Conservation (phyloP, 768 basidiomycete genomes). For the Termitomyces sp. region DNA sequence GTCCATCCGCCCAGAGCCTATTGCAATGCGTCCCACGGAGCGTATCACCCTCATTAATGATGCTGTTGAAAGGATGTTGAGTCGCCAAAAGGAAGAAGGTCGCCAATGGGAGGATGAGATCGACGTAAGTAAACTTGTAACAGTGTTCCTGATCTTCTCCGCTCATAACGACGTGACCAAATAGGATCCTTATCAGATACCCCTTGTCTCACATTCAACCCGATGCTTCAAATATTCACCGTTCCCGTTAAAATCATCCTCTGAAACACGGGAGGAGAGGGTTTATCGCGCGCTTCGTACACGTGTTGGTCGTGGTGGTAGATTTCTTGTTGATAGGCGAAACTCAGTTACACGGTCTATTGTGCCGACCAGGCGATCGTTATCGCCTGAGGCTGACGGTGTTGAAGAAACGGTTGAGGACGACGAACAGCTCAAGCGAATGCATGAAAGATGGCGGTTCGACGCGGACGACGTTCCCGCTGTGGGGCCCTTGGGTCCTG, state of each 20-base stretch:
- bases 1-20: not conserved
- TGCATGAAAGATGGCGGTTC: not conserved
- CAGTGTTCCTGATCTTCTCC: not conserved
- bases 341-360: slow-evolving; percentile 24
- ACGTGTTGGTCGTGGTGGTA: slow-evolving; percentile 80
- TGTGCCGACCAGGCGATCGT: not conserved
- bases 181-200: slow-evolving; percentile 70
- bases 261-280: slow-evolving; percentile 20
- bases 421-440: not conserved
- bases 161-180: not conserved
- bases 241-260: not conserved
- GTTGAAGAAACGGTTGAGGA: not conserved
- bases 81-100: slow-evolving; percentile 65
- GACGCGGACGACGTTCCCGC: not conserved
- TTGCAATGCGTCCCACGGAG: slow-evolving; percentile 59
- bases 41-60: slow-evolving; percentile 55
- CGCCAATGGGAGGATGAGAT: slow-evolving; percentile 83
- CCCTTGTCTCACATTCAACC: slow-evolving; percentile 50
- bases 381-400: not conserved
- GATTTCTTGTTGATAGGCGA: slow-evolving; percentile 71
- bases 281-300: slow-evolving; percentile 54
- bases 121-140: slow-evolving; percentile 49
- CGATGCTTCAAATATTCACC: slow-evolving; percentile 56
- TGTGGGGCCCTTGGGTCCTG: not conserved
- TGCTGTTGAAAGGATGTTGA: slow-evolving; percentile 57